phyloP scores from a whole-genome alignment of 1,284 basidiomycete species.

The Ceratobasidium sp. region DNA sequence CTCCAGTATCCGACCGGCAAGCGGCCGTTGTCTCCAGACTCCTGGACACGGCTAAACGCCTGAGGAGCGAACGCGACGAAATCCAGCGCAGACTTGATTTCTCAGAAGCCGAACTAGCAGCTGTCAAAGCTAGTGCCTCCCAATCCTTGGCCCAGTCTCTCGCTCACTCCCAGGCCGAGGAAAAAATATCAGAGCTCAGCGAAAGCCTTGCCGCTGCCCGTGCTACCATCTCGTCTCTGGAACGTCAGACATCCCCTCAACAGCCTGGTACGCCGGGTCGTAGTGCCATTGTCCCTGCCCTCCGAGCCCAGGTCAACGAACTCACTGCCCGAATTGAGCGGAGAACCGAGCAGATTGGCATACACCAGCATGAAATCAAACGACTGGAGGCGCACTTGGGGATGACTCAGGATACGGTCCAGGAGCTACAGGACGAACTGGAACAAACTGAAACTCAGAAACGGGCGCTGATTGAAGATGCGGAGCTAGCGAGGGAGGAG shows the following conservation, averaged over 20 bases:
- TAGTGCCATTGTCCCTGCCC: slow-evolving; percentile 27
- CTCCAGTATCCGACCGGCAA: slow-evolving; percentile 31
- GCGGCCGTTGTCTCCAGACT: slow-evolving; percentile 24
- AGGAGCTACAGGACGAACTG: slow-evolving; percentile 37
- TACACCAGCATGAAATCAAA: slow-evolving; percentile 42
- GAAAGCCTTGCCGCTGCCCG: slow-evolving; percentile 27
- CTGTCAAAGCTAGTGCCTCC: neutral
- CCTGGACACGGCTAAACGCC: slow-evolving; percentile 27
- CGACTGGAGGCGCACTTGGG: slow-evolving; percentile 39
- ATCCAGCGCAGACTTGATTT: slow-evolving; percentile 5
- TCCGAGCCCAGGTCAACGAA: slow-evolving; percentile 38
- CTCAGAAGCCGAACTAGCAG: slow-evolving; percentile 5
- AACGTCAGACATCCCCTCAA: slow-evolving; percentile 20
- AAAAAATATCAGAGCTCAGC: slow-evolving; percentile 17
- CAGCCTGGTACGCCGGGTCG: slow-evolving; percentile 19
- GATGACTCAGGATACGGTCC: slow-evolving; percentile 37
- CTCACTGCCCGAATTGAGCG: slow-evolving; percentile 40
- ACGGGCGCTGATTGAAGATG: slow-evolving; percentile 37
- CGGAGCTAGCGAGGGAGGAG: slow-evolving; percentile 36
- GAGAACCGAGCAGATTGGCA: slow-evolving; percentile 41
- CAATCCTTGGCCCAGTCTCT: neutral
- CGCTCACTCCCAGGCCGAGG: neutral
- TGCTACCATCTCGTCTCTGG: slow-evolving; percentile 18
- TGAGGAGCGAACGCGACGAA: slow-evolving; percentile 20
- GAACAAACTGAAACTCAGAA: slow-evolving; percentile 25